These are phyloP conservation scores for Polytrichum commune DNA, from an alignment of 225 moss, liverwort and hornwort species.

Conservation along the genomic window DNA sequence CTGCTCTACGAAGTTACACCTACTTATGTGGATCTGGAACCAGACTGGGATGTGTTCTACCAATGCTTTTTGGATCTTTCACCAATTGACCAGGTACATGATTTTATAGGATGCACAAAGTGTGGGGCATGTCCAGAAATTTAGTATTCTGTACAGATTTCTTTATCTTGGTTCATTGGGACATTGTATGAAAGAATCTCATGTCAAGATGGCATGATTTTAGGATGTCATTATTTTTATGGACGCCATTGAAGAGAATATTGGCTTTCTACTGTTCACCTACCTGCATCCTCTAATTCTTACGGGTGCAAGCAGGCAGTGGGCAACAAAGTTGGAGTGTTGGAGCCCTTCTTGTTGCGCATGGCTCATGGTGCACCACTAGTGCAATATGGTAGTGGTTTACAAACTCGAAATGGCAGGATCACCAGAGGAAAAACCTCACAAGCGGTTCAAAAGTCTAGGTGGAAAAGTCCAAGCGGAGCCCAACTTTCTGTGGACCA, in stretches of 20 bases:
- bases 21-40: conserved; percentile 92
- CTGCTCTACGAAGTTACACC: conserved; percentile 99
- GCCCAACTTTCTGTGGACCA: conserved; percentile 68
- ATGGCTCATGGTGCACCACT: conserved; percentile 94
- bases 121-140: not conserved
- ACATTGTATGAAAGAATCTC: too few species aligned
- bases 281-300: not conserved
- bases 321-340: conserved; percentile 61
- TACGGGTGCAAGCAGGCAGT: conserved; percentile 55
- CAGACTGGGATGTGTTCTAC: conserved; percentile 90
- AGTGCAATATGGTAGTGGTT: conserved; percentile 51
- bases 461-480: conserved; percentile 61
- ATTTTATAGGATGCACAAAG: not conserved
- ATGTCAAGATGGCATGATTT: too few species aligned
- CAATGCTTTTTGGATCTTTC: conserved; percentile 85
- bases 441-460: conserved; percentile 41
- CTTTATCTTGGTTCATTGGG: too few species aligned
- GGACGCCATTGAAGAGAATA: too few species aligned
- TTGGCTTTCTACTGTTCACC: too few species aligned
- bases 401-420: conserved; percentile 62
- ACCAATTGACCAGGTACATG: conserved; percentile 80
- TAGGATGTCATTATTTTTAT: too few species aligned
- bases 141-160: too few species aligned
- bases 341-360: conserved; percentile 90
- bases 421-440: conserved; percentile 40